Evolutionary conservation across 441 rosid genomes (phyloP).

Genomic region (Pelargonium cotyledonis): DNA sequence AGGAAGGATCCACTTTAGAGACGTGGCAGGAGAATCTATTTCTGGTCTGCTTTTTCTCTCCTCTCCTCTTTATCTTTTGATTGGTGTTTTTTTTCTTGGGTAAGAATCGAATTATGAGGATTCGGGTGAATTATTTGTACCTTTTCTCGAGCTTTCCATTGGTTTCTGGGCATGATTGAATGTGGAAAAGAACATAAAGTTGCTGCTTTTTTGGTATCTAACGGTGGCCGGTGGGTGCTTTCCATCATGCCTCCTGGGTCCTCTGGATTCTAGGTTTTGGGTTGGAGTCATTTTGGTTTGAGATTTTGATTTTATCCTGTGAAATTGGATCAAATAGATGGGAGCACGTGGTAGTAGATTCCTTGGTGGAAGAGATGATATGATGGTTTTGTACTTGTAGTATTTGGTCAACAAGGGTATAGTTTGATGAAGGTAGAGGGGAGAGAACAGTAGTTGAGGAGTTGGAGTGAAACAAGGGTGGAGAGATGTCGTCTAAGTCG

Average conservation of each 20-base stretch:
- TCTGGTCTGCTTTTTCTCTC: slow-evolving; percentile 20
- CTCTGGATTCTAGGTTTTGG: slow-evolving; percentile 23
- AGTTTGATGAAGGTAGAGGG: slow-evolving; percentile 16
- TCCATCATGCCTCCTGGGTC: slow-evolving; percentile 33
- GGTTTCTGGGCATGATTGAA: slow-evolving; percentile 13
- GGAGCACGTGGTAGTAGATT: slow-evolving; percentile 14
- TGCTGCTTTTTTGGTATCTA: slow-evolving; percentile 8
- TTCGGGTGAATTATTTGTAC: slow-evolving; percentile 10
- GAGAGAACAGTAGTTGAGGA: slow-evolving; percentile 13
- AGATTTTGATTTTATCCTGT: slow-evolving; percentile 19
- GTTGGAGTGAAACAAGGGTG: slow-evolving; percentile 13
- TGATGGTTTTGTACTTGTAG: slow-evolving; percentile 10
- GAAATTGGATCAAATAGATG: slow-evolving; percentile 8
- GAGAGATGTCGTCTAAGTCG: slow-evolving; percentile 51
- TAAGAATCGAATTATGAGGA: slow-evolving; percentile 25
- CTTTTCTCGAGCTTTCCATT: slow-evolving; percentile 1
- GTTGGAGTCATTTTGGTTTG: slow-evolving; percentile 9
- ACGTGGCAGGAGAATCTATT: slow-evolving; percentile 21
- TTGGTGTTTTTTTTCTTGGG: slow-evolving; percentile 22
- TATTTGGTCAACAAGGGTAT: slow-evolving; percentile 16
- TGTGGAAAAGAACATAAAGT: slow-evolving; percentile 9
- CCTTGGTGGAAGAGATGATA: slow-evolving; percentile 15
- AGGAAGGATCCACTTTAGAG: slow-evolving; percentile 9
- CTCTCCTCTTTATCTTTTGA: slow-evolving; percentile 6
- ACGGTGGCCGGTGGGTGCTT: background rate